Evolutionary conservation across 805 yeast species (phyloP), one percentile per base, ranked within the genome.

Genomic region (Yarrowia sp.): DNA sequence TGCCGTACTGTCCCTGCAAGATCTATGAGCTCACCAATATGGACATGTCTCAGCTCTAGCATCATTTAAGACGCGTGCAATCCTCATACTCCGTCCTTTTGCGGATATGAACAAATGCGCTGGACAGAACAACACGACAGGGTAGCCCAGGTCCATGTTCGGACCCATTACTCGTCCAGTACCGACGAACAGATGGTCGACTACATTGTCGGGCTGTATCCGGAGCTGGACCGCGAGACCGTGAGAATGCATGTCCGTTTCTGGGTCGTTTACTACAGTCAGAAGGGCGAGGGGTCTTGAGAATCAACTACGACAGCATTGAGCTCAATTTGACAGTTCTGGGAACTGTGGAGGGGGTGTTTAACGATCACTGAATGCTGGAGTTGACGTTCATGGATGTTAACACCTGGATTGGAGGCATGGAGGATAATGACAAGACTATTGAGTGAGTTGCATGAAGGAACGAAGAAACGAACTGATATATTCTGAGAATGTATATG

Each of bases 81-180:
- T 52, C 58, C 58, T 17, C 58, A 19, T 13, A 9, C 24, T 33
- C 40, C 9, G 43, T 5, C 13, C 14, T 20, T 20, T 38, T 12
- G 34, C 44, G 15, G 46, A 20, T 55, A 55, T 55, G 61, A 46
- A 38, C 58, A 20, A 42, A 58, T 58, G 50, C 49, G 64, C 40
- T 58, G 64, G 64, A 58, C 64, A 58, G 64, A 58, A 42, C 64
- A 58, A 42, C 64, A 58, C 50, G 64, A 58, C 64, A 24, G 64
- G 49, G 64, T 58, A 33, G 64, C 64, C 17, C 64, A 58, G 33
- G 64, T 34, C 7, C 50, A 58, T 17, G 64, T 43, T 6, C 38
- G 50, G 13, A 42, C 64, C 50, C 64, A 58, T 17, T 43, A 42
- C 15, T 7, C 50, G 40, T 20, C 40, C 24, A 30, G 33, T 33